A percentile compares a stretch with the other conserved stretches of the same genome.
phyloP scores from a whole-genome alignment of 2,329 filamentous ascomycete genomes.

The Zymoseptoria crescenta region DNA sequence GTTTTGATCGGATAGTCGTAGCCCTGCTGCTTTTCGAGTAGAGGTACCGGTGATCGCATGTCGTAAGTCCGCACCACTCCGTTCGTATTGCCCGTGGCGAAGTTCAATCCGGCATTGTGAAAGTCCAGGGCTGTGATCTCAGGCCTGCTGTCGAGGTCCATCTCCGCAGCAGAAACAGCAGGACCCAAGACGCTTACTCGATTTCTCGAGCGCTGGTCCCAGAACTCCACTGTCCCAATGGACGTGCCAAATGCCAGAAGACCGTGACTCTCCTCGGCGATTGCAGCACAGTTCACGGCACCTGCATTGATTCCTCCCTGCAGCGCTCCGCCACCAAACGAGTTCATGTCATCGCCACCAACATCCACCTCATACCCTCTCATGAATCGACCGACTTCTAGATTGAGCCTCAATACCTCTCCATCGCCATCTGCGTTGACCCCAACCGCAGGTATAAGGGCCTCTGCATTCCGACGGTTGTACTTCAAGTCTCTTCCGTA shows the following conservation, averaged over 20 bases:
- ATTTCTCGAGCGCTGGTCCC: slow-evolving; percentile 79
- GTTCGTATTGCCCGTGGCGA: slow-evolving; percentile 79
- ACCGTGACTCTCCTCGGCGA: slow-evolving; percentile 84
- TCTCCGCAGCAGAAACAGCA: slow-evolving; percentile 7
- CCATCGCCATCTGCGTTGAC: slow-evolving; percentile 78
- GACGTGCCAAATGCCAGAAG: slow-evolving; percentile 89
- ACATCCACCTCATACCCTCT: slow-evolving; percentile 87
- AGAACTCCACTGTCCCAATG: slow-evolving; percentile 92
- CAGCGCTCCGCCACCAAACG: slow-evolving; percentile 61
- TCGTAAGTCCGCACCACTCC: slow-evolving; percentile 90
- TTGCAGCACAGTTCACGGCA: slow-evolving; percentile 76
- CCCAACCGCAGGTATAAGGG: slow-evolving; percentile 78
- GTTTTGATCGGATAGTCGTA: slow-evolving; percentile 91
- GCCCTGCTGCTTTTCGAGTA: slow-evolving; percentile 89
- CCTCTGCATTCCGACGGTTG: slow-evolving; percentile 73
- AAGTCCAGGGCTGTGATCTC: slow-evolving; percentile 87
- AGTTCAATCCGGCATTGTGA: slow-evolving; percentile 69
- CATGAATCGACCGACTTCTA: slow-evolving; percentile 91
- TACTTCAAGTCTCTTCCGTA: slow-evolving; percentile 89
- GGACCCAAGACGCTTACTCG: slow-evolving; percentile 67
- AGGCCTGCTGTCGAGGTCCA: slow-evolving; percentile 32
- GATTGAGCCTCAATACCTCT: slow-evolving; percentile 85
- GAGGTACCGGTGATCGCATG: slow-evolving; percentile 73
- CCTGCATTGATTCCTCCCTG: slow-evolving; percentile 83
- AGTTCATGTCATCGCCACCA: slow-evolving; percentile 67